Base-by-base conservation (phyloP, 2,329 filamentous ascomycete species). In the Stagonosporopsis chrysanthemi region DNA sequence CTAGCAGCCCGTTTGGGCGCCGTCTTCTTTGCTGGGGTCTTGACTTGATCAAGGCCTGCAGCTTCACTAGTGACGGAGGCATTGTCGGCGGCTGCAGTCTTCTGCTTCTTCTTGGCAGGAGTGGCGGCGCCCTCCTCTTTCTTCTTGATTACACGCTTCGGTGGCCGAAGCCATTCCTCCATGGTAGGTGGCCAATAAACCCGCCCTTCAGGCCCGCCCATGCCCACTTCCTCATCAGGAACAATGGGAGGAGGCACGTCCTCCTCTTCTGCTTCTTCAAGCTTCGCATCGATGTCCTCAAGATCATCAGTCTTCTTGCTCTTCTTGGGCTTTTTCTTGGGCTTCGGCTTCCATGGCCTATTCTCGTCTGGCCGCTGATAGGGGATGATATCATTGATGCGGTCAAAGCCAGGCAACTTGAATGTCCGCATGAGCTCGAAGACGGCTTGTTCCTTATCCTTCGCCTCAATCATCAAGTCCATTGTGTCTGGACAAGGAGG, bases 391-490 rank as follows among this genome's bases (percentile, higher is more conserved):
- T 96, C 87, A 64, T 89, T 90, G 71, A 96, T 87, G 0, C 78
- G 83, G 19, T 95, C 83, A 77, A 88, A 90, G 0, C 92, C 92
- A 0, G 92, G 91, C 0, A 98, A 81, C 67, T 89, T 92, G 75
- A 92, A 96, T 0, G 83, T 92, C 22, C 90, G 85, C 92, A 97
- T 97, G 17, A 98, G 82, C 63, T 96, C 92, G 68, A 98, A 96
- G 0, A 97, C 92, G 0, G 94, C 92, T 75, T 98, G 94, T 74
- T 98, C 94, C 77, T 98, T 98, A 72, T 97, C 94, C 75, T 98
- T 98, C 44, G 94, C 94, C 78, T 98, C 94, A 58, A 98, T 97
- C 94, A 98, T 98, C n/a, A 98, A 81, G 71, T 97, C 94, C 89
- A 96, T 95, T 29, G 90, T 88, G 1, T 86, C 80, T 4, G 88